phyloP scores from a whole-genome alignment of 2,329 filamentous ascomycete genomes.

The Talaromyces verruculosus region DNA sequence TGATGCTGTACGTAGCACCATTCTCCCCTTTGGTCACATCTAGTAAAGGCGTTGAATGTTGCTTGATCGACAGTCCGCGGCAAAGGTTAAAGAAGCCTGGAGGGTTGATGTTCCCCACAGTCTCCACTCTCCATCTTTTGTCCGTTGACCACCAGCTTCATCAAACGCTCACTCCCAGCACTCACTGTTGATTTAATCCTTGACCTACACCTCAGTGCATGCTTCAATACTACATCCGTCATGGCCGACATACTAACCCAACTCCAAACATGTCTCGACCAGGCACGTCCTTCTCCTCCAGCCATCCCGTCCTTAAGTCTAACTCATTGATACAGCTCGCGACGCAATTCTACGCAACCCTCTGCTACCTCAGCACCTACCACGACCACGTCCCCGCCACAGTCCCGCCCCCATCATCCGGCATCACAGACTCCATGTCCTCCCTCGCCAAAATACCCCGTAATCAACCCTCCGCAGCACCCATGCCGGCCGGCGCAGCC shows the following conservation, averaged over 20 bases:
- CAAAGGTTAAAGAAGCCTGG: not conserved
- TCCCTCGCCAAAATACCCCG: conserved; percentile 44
- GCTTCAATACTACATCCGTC: not conserved
- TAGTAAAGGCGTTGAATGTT: not conserved
- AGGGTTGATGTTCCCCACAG: not conserved
- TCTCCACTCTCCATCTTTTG: conserved; percentile 3
- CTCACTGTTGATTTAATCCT: not conserved
- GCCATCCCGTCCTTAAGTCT: not conserved
- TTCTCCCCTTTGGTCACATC: conserved; percentile 5
- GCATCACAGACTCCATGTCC: conserved; percentile 36
- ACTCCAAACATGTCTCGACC: conserved; percentile 53
- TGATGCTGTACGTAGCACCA: conserved; percentile 5
- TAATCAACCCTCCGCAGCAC: conserved; percentile 38
- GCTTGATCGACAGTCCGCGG: not conserved
- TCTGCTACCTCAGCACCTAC: conserved; percentile 50
- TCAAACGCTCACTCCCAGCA: not conserved
- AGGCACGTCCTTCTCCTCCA: conserved; percentile 33
- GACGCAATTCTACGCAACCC: conserved; percentile 53
- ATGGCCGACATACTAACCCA: conserved; percentile 53
- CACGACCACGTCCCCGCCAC: conserved; percentile 46
- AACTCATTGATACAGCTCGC: conserved; percentile 39
- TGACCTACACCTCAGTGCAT: not conserved
- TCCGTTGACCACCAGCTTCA: not conserved
- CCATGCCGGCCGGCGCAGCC: conserved; percentile 30
- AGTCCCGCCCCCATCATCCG: conserved; percentile 27